Evolutionary conservation across 1,284 basidiomycete genomes (phyloP).

Genomic region (Cryptococcus maquisensis): DNA sequence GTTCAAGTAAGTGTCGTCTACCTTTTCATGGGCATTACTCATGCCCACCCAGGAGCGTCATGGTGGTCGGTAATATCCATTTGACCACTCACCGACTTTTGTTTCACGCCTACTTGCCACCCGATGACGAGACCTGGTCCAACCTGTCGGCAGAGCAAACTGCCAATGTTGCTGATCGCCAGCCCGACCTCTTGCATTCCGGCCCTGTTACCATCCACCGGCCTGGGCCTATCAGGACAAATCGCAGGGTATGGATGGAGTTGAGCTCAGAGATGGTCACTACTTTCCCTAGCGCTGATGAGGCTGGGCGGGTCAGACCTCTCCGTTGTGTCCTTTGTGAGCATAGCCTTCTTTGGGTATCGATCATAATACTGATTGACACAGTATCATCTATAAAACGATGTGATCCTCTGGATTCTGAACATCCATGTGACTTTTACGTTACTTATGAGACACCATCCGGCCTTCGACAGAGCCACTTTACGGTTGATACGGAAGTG

Average conservation of each 20-base stretch:
- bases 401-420: conserved; percentile 53
- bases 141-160: conserved; percentile 29
- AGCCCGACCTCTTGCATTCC: conserved; percentile 51
- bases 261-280: conserved; percentile 60
- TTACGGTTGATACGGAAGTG: conserved; percentile 59
- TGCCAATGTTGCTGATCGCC: conserved; percentile 8
- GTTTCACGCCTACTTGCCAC: conserved; percentile 62
- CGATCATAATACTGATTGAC: neutral
- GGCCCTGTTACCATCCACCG: conserved; percentile 57
- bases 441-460: conserved; percentile 46
- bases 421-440: conserved; percentile 51
- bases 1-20: conserved; percentile 33
- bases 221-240: conserved; percentile 45
- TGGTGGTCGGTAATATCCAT: conserved; percentile 60
- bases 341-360: conserved; percentile 23
- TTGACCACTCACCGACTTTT: conserved; percentile 62
- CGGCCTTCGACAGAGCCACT: conserved; percentile 39
- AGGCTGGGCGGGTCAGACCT: conserved; percentile 57
- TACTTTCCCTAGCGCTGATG: conserved; percentile 57
- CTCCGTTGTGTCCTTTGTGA: conserved; percentile 56
- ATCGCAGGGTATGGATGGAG: conserved; percentile 62
- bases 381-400: conserved; percentile 40
- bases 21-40: conserved; percentile 5
- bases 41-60: conserved; percentile 46
- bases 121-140: conserved; percentile 34